Conservation (phyloP, 2,329 filamentous ascomycete species). For the Fusarium compactum region DNA sequence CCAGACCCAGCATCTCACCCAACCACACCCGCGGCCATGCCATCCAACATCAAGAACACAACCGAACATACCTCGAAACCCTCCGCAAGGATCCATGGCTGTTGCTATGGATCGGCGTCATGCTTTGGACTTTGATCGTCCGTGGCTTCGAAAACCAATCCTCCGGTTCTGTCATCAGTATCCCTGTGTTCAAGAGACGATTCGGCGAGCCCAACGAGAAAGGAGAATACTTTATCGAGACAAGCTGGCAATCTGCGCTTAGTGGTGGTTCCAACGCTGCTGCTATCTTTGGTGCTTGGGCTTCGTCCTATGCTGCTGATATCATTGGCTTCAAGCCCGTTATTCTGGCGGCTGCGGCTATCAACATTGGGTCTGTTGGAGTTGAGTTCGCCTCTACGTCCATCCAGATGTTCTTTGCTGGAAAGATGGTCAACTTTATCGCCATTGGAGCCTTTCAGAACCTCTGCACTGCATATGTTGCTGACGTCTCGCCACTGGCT, state of each 20-base stretch:
- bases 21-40: conserved; percentile 42
- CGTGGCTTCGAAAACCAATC: conserved; percentile 48
- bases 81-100: conserved; percentile 47
- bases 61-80: conserved; percentile 43
- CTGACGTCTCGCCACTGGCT: conserved; percentile 54
- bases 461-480: conserved; percentile 54
- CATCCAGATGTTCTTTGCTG: conserved; percentile 48
- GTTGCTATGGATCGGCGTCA: conserved; percentile 48
- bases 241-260: conserved; percentile 49
- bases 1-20: background rate
- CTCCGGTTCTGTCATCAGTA: conserved; percentile 40
- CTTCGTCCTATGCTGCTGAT: conserved; percentile 45
- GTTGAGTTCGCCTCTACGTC: conserved; percentile 50
- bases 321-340: conserved; percentile 42
- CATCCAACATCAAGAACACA: conserved; percentile 49
- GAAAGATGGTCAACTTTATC: conserved; percentile 50
- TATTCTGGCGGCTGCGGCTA: conserved; percentile 28
- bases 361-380: conserved; percentile 48
- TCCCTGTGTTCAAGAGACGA: conserved; percentile 36
- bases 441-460: conserved; percentile 54
- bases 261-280: conserved; percentile 43
- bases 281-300: conserved; percentile 44
- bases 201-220: conserved; percentile 31
- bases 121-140: conserved; percentile 49
- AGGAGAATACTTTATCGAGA: conserved; percentile 41